phyloP scores from a whole-genome alignment of 1,284 basidiomycete genomes.

The Abortiporus biennis region DNA sequence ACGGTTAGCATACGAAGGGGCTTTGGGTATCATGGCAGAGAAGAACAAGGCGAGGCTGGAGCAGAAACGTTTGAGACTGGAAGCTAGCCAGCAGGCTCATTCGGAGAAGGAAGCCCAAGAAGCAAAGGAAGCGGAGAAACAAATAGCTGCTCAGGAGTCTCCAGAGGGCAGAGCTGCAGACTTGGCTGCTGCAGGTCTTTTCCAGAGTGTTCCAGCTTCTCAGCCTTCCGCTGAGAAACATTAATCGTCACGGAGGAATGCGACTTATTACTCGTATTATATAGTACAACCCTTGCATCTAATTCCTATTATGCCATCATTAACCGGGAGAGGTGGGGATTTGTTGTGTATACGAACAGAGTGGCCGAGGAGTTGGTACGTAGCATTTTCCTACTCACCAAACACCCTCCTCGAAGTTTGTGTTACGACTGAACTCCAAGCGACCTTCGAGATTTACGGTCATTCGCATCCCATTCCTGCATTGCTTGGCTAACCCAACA shows the following conservation, averaged over 20 bases:
- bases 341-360: constrained; percentile 1
- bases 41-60: constrained; percentile 16
- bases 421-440: neutral
- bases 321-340: constrained; percentile 1
- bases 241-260: too few species aligned
- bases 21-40: constrained; percentile 39
- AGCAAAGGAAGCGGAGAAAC: constrained; percentile 9
- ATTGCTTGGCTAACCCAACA: constrained; percentile 67
- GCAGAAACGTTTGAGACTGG: constrained; percentile 6
- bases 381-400: constrained; percentile 1
- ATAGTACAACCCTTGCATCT: too few species aligned
- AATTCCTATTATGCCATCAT: too few species aligned
- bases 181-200: constrained; percentile 20
- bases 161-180: constrained; percentile 19
- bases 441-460: neutral
- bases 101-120: constrained; percentile 12
- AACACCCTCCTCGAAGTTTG: neutral
- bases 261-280: too few species aligned
- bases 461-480: constrained; percentile 48
- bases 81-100: constrained; percentile 4
- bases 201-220: constrained; percentile 15
- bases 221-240: neutral
- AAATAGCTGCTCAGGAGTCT: constrained; percentile 15
- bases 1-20: constrained; percentile 74
- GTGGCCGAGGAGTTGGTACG: constrained; percentile 1